These are phyloP conservation scores for Saturnispora bothae DNA, from an alignment of 805 yeast species.

Conservation along the genomic window DNA sequence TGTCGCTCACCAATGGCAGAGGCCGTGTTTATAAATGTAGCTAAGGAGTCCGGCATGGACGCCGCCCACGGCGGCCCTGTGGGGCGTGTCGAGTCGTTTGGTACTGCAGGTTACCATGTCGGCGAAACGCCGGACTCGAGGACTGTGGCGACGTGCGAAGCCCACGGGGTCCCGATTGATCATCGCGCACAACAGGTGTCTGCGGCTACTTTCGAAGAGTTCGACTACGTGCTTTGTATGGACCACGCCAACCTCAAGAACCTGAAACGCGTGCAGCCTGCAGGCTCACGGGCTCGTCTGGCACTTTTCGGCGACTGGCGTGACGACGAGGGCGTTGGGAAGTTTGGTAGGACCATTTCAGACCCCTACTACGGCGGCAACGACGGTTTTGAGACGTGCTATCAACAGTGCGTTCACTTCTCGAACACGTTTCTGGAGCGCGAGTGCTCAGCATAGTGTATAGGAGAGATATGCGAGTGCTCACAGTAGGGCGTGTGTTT, in stretches of 20 bases:
- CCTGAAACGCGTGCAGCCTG: slow-evolving; percentile 43
- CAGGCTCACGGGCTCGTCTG: slow-evolving; percentile 37
- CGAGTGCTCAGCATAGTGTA: slow-evolving; percentile 24
- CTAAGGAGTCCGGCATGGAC: no score
- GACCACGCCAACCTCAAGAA: slow-evolving; percentile 49
- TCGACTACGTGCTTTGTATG: slow-evolving; percentile 65
- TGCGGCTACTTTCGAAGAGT: slow-evolving; percentile 39
- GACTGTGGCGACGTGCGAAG: slow-evolving; percentile 54
- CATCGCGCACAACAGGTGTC: slow-evolving; percentile 68
- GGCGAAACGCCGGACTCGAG: slow-evolving; percentile 80
- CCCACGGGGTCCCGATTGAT: slow-evolving; percentile 61
- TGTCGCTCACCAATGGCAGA: slow-evolving; percentile 99
- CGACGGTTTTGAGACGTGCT: slow-evolving; percentile 74
- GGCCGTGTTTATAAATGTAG: slow-evolving; percentile 69
- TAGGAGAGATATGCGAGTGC: background rate
- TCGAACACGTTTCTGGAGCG: slow-evolving; percentile 54
- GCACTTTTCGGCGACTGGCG: slow-evolving; percentile 76
- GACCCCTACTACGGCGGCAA: slow-evolving; percentile 92
- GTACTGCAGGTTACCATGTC: slow-evolving; percentile 75
- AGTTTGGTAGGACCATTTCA: slow-evolving; percentile 49
- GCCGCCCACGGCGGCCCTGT: no score
- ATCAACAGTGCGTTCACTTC: slow-evolving; percentile 64
- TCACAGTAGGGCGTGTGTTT: no score
- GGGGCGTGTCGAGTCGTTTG: slow-evolving; percentile 85
- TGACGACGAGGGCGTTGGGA: slow-evolving; percentile 36